phyloP scores from a whole-genome alignment of 495 filamentous ascomycete genomes.

The Aspergillus ellipticus region DNA sequence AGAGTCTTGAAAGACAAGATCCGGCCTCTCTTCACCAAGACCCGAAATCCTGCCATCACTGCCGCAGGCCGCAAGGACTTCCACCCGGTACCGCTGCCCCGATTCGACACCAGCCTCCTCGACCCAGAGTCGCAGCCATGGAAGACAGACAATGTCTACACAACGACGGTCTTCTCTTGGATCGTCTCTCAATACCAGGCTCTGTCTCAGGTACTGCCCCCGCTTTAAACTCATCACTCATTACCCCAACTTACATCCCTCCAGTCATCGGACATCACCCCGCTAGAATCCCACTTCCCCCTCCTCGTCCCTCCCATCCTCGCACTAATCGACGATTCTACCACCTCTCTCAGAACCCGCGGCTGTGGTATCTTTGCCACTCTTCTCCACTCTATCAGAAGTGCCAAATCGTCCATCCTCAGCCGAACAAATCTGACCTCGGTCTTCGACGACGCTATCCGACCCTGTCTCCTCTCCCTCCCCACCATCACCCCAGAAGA shows the following conservation, averaged over 20 bases:
- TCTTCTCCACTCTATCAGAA: slow-evolving; percentile 58
- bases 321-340: slow-evolving; percentile 69
- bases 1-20: slow-evolving; percentile 49
- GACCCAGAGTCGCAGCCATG: slow-evolving; percentile 62
- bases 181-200: slow-evolving; percentile 46
- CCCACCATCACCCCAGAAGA: slow-evolving; percentile 74
- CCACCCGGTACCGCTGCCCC: slow-evolving; percentile 39
- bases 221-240: too few species aligned
- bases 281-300: slow-evolving; percentile 61
- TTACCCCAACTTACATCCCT: slow-evolving; percentile 10
- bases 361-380: too few species aligned
- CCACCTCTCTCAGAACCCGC: slow-evolving; percentile 49
- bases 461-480: slow-evolving; percentile 68
- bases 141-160: slow-evolving; percentile 62
- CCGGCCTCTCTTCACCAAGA: slow-evolving; percentile 67
- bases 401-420: slow-evolving; percentile 51
- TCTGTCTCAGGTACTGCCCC: too few species aligned
- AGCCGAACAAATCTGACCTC: slow-evolving; percentile 67
- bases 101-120: slow-evolving; percentile 42
- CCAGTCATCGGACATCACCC: slow-evolving; percentile 23
- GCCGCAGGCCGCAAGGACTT: slow-evolving; percentile 57
- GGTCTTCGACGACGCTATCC: slow-evolving; percentile 76
- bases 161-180: slow-evolving; percentile 66
- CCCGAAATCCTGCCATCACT: slow-evolving; percentile 61
- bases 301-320: slow-evolving; percentile 83